Evolutionary conservation across 2,329 filamentous ascomycete genomes (phyloP).

Genomic region (Bipolaris oryzae): DNA sequence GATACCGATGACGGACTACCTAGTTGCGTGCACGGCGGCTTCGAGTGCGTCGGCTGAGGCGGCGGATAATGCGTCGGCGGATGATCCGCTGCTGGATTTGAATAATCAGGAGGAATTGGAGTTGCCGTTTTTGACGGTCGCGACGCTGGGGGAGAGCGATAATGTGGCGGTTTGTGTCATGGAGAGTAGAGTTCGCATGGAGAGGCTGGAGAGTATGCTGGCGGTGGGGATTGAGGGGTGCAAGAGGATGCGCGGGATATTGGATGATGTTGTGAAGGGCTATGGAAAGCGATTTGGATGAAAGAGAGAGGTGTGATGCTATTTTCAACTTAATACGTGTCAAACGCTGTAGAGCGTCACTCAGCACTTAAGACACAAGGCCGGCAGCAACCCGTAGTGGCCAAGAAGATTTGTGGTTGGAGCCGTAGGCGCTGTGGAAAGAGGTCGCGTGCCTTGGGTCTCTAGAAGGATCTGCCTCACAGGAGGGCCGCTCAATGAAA

Average conservation of each 20-base stretch:
- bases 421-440: not conserved
- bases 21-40: constrained; percentile 86
- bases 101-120: constrained; percentile 85
- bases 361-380: not conserved
- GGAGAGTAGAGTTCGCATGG: constrained; percentile 85
- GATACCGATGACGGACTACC: constrained; percentile 91
- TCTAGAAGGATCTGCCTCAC: not conserved
- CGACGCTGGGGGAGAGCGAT: constrained; percentile 74
- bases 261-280: constrained; percentile 74
- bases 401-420: not conserved
- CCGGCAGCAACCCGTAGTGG: not conserved
- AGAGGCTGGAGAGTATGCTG: constrained; percentile 87
- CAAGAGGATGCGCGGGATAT: constrained; percentile 77
- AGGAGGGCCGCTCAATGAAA: not conserved
- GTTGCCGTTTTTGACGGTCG: constrained; percentile 85
- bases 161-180: constrained; percentile 80
- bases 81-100: constrained; percentile 80
- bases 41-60: constrained; percentile 65
- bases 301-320: not conserved
- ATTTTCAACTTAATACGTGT: not conserved
- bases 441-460: not conserved
- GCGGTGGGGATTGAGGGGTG: constrained; percentile 92
- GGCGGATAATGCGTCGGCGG: constrained; percentile 65
- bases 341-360: not conserved
- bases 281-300: constrained; percentile 45